Base-by-base conservation (phyloP, 225 moss, liverwort and hornwort genomes). In the Climacium dendroides region DNA sequence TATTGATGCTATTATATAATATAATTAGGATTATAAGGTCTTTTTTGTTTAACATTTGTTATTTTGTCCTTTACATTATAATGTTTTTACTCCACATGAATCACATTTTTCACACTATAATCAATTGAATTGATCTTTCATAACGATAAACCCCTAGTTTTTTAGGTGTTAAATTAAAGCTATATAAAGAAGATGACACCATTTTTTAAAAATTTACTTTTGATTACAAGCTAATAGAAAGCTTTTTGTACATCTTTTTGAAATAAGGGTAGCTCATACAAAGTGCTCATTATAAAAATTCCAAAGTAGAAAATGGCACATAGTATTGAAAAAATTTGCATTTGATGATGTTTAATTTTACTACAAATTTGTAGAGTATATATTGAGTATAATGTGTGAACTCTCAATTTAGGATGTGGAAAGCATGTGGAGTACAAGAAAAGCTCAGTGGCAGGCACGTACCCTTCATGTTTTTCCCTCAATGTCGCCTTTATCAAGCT, bases 131-230 rank as follows among this genome's bases (percentile, higher is more conserved):
- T n/a, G 15, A 10, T 67, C 5, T 25, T 55, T 34, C 1, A 23
- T 47, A 59, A 45, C 4, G 0, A 45, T 13, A 4, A 35, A 35
- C 13, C 2, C 4, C 0, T 55, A 0, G 19, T 17, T 9, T 0
- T 41, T 13, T 23, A 47, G 3, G 7, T 15, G 1, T 74, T 65
- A 66, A 64, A 24, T 65, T 45, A 22, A 13, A 43, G 2, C 13
- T 43, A 17, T 13, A 18, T 15, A 14, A 32, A 57, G 0, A 67
- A 39, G 9, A 61, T 34, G 17, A 61, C 24, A 41, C 3, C 24
- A 35, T 59, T 39, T 59, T 20, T 1, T 29, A 5, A 18, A 37
- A 50, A 43, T 37, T 1, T 0, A 26, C 5, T 4, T 62, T 24
- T 30, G 5, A 37, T 52, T 12, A 24, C 7, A 80, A 59, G 18